phyloP scores from a whole-genome alignment of 371 early-diverging fungal genomes.

The Mucor saturninus region DNA sequence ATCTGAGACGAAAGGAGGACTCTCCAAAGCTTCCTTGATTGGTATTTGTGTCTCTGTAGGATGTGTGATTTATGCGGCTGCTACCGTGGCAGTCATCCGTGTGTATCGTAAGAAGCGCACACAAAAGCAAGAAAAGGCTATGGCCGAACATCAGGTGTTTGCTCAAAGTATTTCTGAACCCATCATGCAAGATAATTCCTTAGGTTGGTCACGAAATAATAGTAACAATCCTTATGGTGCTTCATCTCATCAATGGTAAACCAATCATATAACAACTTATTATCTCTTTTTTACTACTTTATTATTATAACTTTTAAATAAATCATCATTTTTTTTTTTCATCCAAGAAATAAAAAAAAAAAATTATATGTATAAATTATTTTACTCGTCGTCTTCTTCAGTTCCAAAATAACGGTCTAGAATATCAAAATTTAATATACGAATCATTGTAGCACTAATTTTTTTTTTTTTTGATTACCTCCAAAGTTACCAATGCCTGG shows the following conservation, averaged over 20 bases:
- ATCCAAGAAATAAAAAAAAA: not conserved
- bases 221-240: conserved; percentile 2
- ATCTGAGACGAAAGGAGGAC: conserved; percentile 20
- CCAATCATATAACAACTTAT: not conserved
- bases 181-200: conserved; percentile 34
- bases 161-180: conserved; percentile 44
- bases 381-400: conserved; percentile 42
- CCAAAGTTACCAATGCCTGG: conserved; percentile 93
- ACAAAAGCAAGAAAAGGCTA: conserved; percentile 33
- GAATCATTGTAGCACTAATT: not conserved
- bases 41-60: conserved; percentile 53
- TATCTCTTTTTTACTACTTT: conserved; percentile 5
- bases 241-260: conserved; percentile 23
- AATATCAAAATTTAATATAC: too few relatives aligned
- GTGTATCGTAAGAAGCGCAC: conserved; percentile 42
- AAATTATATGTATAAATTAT: conserved; percentile 2
- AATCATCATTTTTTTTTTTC: too few relatives aligned
- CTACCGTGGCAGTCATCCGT: conserved; percentile 37
- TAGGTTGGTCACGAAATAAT: conserved; percentile 25
- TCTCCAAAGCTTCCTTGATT: conserved; percentile 46
- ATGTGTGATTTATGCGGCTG: conserved; percentile 48
- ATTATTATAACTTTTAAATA: too few relatives aligned
- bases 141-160: conserved; percentile 44
- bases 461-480: conserved; percentile 34
- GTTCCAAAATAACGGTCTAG: conserved; percentile 60